Conservation (phyloP, 179 eudicot genomes). For the Heliamphora ciliata region DNA sequence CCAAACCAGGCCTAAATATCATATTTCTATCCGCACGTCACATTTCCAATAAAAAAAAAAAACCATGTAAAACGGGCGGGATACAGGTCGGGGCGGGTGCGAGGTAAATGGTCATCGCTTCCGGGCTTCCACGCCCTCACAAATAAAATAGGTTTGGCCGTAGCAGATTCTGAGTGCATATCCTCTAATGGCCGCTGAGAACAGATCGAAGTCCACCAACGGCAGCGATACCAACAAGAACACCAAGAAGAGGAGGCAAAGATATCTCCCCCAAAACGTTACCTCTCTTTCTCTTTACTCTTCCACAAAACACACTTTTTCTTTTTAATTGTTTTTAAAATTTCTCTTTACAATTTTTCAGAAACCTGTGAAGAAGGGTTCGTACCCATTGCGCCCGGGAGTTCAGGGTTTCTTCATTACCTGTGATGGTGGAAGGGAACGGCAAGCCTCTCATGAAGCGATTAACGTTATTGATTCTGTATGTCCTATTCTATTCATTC, state of each 20-base stretch:
- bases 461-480: slow-evolving; percentile 78
- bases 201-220: slow-evolving; percentile 28
- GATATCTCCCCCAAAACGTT: slow-evolving; percentile 69
- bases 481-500: slow-evolving; percentile 17
- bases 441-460: slow-evolving; percentile 83
- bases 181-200: slow-evolving; percentile 41
- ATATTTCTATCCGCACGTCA: too few relatives aligned
- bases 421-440: slow-evolving; percentile 94
- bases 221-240: slow-evolving; percentile 12
- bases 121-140: too few relatives aligned
- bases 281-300: neutral
- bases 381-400: slow-evolving; percentile 67
- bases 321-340: neutral
- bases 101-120: too few relatives aligned
- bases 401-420: slow-evolving; percentile 85
- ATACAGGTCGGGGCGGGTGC: too few relatives aligned
- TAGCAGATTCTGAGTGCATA: too few relatives aligned
- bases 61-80: too few relatives aligned
- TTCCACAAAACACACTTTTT: neutral
- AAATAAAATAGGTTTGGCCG: too few relatives aligned
- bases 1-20: too few relatives aligned
- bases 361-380: slow-evolving; percentile 76
- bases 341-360: slow-evolving; percentile 20
- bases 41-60: too few relatives aligned
- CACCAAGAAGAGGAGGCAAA: slow-evolving; percentile 54